phyloP scores from a whole-genome alignment of 129 eudicot species.

The Flaveria bidentis region DNA sequence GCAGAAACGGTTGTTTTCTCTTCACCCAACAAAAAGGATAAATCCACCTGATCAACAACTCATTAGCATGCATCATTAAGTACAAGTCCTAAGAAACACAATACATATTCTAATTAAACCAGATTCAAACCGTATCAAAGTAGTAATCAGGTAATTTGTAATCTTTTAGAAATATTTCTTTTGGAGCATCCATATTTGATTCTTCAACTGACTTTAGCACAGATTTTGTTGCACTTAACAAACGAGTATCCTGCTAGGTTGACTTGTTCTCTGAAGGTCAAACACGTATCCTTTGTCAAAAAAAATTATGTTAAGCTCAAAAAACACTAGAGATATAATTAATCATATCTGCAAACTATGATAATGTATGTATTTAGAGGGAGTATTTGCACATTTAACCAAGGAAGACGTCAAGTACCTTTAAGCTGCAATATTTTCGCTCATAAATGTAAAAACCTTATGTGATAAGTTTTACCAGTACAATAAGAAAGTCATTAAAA shows the following conservation, averaged over 20 bases:
- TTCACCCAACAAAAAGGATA: conserved; percentile 76
- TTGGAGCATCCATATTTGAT: conserved; percentile 72
- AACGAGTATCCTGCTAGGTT: conserved; percentile 47
- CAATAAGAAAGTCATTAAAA: neutral
- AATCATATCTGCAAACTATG: neutral
- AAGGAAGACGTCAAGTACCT: neutral
- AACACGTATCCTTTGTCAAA: neutral
- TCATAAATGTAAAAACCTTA: neutral
- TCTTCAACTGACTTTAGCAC: conserved; percentile 59
- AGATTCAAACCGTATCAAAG: conserved; percentile 67
- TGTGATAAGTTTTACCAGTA: neutral
- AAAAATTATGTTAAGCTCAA: conserved; percentile 13
- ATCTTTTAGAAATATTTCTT: conserved; percentile 87
- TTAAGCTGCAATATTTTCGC: conserved; percentile 47
- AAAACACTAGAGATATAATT: neutral
- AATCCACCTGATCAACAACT: conserved; percentile 63
- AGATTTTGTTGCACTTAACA: conserved; percentile 74
- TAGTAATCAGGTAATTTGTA: conserved; percentile 90
- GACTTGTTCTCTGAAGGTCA: conserved; percentile 43
- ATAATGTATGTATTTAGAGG: conserved; percentile 20
- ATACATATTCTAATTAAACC: neutral
- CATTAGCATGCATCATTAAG: neutral
- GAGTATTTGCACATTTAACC: conserved; percentile 26
- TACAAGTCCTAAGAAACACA: neutral
- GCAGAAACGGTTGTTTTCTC: conserved; percentile 75